Percentiles rank a stretch among this genome's conserved stretches.
Evolutionary conservation across 345 rosid genomes (phyloP).

Genomic region (Capsella bursapastoris): DNA sequence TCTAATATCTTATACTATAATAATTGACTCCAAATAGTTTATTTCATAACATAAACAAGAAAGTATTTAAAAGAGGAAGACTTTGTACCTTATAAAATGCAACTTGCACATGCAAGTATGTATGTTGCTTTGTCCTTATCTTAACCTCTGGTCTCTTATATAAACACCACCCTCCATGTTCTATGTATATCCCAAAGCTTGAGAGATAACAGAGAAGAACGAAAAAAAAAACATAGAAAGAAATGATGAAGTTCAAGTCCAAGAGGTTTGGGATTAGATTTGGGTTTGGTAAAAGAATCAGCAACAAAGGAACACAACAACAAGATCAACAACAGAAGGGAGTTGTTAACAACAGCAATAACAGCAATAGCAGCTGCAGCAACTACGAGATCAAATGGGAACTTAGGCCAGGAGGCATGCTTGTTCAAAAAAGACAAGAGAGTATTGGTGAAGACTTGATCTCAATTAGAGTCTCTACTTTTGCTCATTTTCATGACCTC

Average conservation of each 20-base stretch:
- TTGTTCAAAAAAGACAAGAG: constrained; percentile 80
- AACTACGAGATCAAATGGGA: constrained; percentile 81
- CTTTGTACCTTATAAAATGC: constrained; percentile 20
- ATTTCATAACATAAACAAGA: constrained; percentile 15
- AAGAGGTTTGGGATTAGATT: constrained; percentile 73
- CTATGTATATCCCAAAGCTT: constrained; percentile 21
- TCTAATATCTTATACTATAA: not conserved
- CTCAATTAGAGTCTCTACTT: constrained; percentile 71
- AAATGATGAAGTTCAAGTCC: constrained; percentile 72
- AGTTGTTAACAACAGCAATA: constrained; percentile 36
- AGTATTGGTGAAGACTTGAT: constrained; percentile 56
- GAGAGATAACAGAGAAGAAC: not conserved
- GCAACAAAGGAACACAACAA: constrained; percentile 36
- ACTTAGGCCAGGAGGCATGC: constrained; percentile 90
- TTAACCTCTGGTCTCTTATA: constrained; percentile 32
- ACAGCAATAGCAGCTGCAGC: constrained; percentile 15
- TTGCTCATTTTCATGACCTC: constrained; percentile 68
- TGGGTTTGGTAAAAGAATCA: constrained; percentile 47
- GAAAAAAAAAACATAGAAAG: constrained; percentile 18
- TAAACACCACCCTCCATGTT: constrained; percentile 33
- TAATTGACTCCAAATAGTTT: constrained; percentile 16
- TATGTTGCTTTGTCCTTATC: constrained; percentile 37
- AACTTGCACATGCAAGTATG: constrained; percentile 47
- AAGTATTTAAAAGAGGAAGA: not conserved
- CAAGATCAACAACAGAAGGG: constrained; percentile 45